Base-by-base conservation (phyloP, 2,329 filamentous ascomycete species). In the Coniochaeta hoffmannii region DNA sequence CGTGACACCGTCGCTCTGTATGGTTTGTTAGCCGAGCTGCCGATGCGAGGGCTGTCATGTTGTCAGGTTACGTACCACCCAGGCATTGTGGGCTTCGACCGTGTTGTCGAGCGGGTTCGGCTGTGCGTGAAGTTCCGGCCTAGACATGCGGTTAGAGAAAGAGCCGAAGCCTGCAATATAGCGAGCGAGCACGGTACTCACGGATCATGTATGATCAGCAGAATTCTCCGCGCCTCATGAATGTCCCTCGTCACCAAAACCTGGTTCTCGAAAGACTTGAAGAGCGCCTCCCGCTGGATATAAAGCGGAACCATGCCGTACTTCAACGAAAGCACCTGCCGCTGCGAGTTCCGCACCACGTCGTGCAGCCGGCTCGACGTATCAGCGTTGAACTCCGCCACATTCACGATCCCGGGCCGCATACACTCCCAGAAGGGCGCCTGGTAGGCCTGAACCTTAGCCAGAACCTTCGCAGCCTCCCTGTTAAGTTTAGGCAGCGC, bases 151-250 rank as follows among this genome's bases (percentile, higher is more conserved):
- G 69, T 62, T 89, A 85, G 5, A 88, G n/a, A n/a, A n/a, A n/a
- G n/a, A n/a, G n/a, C n/a, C n/a, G n/a, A n/a, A 88, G 17, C 87
- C 87, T 58, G 4, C 9, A 9, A 31, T 26, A n/a, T 22, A 28
- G 34, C 56, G n/a, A 41, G 55, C 14, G 30, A 26, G 14, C 24
- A 15, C 28, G 28, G 46, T 31, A 77, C 87, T 77, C 71, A 90
- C 79, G 93, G 90, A 65, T 97, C 93, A 68, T 99, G 94, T 55
- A 99, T 87, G 50, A 97, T 87, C 11, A 99, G 75, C 12, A 99
- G 68, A 3, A 97, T 76, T 54, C 85, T 89, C 55, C 80, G 82
- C 17, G 81, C 79, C 34, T 80, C 73, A 56, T 83, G 76, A 54
- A 94, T 83, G 46, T 85, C 81, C 1, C 86, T 82, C 67, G 90